Conservation (phyloP, 2,329 filamentous ascomycete species). For the Monosporascus sp. region DNA sequence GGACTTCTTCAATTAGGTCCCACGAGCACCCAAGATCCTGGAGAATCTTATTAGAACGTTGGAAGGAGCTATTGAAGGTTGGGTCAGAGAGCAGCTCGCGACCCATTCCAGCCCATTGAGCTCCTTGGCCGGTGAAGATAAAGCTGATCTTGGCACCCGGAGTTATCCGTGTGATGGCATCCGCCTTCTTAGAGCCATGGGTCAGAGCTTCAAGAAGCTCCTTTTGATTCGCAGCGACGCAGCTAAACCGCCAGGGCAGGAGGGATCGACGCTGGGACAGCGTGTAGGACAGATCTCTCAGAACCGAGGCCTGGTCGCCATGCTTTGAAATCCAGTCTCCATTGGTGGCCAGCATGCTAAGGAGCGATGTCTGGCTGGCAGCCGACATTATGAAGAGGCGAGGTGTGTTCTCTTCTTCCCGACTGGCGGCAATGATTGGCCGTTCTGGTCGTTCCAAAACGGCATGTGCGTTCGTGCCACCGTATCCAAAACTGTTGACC, state of each 20-base stretch:
- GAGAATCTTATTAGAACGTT: conserved; percentile 3
- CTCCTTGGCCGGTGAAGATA: conserved; percentile 26
- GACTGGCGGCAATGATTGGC: background rate
- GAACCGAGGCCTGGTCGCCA: no score
- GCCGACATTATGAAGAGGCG: no score
- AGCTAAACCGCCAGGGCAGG: background rate
- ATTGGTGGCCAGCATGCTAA: no score
- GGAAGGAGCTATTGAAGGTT: conserved; percentile 8
- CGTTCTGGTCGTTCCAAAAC: background rate
- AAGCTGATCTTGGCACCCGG: conserved; percentile 1
- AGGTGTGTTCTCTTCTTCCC: background rate
- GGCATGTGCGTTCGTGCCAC: conserved; percentile 26
- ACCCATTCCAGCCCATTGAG: conserved; percentile 18
- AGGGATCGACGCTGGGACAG: background rate
- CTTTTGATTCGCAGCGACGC: background rate
- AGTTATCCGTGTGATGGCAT: background rate
- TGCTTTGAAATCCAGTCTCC: no score
- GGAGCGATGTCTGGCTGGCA: no score
- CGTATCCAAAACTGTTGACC: conserved; percentile 27
- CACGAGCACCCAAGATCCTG: conserved; percentile 8
- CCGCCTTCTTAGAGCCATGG: background rate
- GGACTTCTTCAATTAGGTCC: conserved; percentile 11
- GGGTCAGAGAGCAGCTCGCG: conserved; percentile 13
- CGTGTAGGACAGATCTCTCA: background rate
- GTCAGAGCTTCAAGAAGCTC: background rate